Evolutionary conservation across 371 early-diverging fungal genomes (phyloP).

Genomic region (Mortierella sp.): DNA sequence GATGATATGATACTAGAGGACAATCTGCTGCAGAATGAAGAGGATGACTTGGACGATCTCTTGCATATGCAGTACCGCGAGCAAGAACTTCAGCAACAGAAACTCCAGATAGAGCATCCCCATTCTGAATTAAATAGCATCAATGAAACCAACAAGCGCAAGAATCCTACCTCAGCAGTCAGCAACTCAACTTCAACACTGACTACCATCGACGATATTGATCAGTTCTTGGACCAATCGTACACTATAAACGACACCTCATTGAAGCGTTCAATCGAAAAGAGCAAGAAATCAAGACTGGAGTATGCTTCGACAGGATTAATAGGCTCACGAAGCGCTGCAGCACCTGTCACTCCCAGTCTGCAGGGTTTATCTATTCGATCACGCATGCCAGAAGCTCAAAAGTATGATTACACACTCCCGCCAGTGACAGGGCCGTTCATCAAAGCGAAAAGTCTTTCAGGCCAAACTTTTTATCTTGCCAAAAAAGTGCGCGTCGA

Average conservation of each 20-base stretch:
- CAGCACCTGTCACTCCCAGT: neutral
- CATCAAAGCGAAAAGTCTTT: slow-evolving; percentile 34
- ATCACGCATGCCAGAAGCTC: slow-evolving; percentile 11
- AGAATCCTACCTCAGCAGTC: neutral
- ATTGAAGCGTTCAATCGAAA: slow-evolving; percentile 6
- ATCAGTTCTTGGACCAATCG: slow-evolving; percentile 26
- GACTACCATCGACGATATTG: slow-evolving; percentile 18
- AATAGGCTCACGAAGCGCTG: neutral
- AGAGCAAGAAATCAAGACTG: slow-evolving; percentile 35
- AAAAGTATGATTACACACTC: slow-evolving; percentile 41
- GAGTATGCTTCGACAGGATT: slow-evolving; percentile 15
- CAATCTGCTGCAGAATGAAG: slow-evolving; percentile 29
- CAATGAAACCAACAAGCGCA: slow-evolving; percentile 29
- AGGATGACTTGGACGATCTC: slow-evolving; percentile 21
- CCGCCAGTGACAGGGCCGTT: slow-evolving; percentile 49
- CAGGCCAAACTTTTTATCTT: slow-evolving; percentile 43
- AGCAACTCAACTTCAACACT: neutral
- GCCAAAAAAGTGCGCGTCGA: slow-evolving; percentile 30
- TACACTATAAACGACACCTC: slow-evolving; percentile 4
- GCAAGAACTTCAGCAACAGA: slow-evolving; percentile 22
- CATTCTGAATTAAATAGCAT: neutral
- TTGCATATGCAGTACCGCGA: slow-evolving; percentile 25
- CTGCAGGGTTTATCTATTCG: neutral
- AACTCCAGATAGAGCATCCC: neutral
- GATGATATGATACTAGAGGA: slow-evolving; percentile 38